Evolutionary conservation across 108 stramenopile species (phyloP), one percentile per base, ranked within the genome.

Genomic region (Skeletonema marinoi): DNA sequence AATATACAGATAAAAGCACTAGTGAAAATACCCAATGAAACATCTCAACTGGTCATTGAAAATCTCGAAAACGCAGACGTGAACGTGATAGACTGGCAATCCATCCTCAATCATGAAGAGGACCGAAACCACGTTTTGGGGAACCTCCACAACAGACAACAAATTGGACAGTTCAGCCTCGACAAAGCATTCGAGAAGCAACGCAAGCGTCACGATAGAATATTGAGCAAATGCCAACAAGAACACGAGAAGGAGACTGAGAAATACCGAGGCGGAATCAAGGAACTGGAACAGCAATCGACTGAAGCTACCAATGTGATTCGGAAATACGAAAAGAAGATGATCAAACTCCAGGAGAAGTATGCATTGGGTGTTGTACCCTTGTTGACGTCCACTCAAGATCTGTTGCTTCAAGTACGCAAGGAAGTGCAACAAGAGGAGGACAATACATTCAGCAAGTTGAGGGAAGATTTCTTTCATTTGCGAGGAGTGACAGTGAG

Each of bases 131-230:
- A 74, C 29, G 64, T 83, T 21, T 29, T 83, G 4, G 72, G 73
- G 2, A 83, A 77, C 70, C 58, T 83, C 19, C 77, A 78, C 66
- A 83, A 83, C 48, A 51, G 82, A 8, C 68, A 77, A 41, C 77
- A 78, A 32, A 66, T 83, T 72, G 82, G 77, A n/a, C 73, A 77
- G 58, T 78, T 78, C 63, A 77, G 77, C 44, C 71, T 83, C 13
- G 59, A 66, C 48, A 83, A 78, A 42, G 65, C 75, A 1, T 78
- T 77, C 50, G 63, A 74, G 46, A 78, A 83, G 58, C 50, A 70
- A 59, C 54, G 73, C 42, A 73, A 70, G 21, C 58, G 66, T 33
- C 67, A 72, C 46, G 19, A 56, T 2, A 50, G 14, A 12, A 77
- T 70, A 12, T 65, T 77, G 73, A 71, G 64, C 3, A 73, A 64